Conservation (phyloP, 495 filamentous ascomycete genomes). For the Chaetomidium leptoderma region DNA sequence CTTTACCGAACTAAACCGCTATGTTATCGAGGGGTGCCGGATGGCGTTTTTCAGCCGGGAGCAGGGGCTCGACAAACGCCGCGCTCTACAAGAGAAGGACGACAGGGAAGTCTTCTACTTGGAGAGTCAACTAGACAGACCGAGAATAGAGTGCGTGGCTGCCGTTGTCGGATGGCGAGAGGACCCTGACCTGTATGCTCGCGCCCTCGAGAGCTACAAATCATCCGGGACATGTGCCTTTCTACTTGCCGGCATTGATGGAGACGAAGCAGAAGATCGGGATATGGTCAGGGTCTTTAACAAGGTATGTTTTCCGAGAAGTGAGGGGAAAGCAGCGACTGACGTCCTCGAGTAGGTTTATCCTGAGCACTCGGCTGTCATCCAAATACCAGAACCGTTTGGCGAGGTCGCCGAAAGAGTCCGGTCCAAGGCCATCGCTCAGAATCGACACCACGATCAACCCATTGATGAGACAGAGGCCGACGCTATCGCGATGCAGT, state of each 20-base stretch:
- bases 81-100: background rate
- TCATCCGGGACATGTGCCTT: slow-evolving; percentile 6
- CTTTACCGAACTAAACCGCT: slow-evolving; percentile 16
- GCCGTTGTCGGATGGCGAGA: slow-evolving; percentile 18
- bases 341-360: background rate
- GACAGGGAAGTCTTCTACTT: background rate
- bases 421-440: slow-evolving; percentile 6
- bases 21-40: slow-evolving; percentile 9
- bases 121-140: background rate
- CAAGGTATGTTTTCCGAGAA: background rate
- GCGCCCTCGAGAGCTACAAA: slow-evolving; percentile 18
- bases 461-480: slow-evolving; percentile 1
- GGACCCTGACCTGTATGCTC: slow-evolving; percentile 7
- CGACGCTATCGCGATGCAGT: slow-evolving; percentile 10
- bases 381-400: slow-evolving; percentile 14
- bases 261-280: slow-evolving; percentile 13
- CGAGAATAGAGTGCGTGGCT: slow-evolving; percentile 5
- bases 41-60: background rate
- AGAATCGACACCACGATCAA: slow-evolving; percentile 2
- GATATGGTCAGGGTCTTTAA: slow-evolving; percentile 16
- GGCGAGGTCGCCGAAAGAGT: slow-evolving; percentile 16
- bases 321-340: background rate
- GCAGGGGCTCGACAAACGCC: background rate
- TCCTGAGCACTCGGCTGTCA: slow-evolving; percentile 10
- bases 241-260: slow-evolving; percentile 15